Base-by-base conservation (phyloP, 140 eudicot genomes). In the Eryngium alpinum region DNA sequence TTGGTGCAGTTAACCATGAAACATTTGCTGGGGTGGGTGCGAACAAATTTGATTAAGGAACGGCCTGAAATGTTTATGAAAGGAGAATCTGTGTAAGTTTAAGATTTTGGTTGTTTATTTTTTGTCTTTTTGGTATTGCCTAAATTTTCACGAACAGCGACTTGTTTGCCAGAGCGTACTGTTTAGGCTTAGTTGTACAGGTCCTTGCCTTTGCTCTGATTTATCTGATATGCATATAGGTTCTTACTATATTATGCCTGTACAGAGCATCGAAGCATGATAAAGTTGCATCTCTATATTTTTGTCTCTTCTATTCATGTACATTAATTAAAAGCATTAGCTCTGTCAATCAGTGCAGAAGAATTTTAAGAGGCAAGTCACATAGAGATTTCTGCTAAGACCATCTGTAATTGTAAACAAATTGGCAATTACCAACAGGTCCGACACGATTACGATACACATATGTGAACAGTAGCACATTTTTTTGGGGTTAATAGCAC, bases 41-140 rank as follows among this genome's bases (percentile, higher is more conserved):
- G 89, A 29, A 80, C 93, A 73, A 94, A 94, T 84, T 70, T 92
- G 88, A 92, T 94, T 88, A 89, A 94, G 87, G 98, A 94, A 89
- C 89, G 97, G 75, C 99, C 99, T 53, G 99, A 94, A 85, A 92
- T 94, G 99, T 94, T 94, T 72, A 89, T 94, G 96, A 92, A 94
- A 88, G 97, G 97, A 38, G 99, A 94, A 83, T 83, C 93, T 16
- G 99, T 94, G 97, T 94, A 87, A 89, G 97, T 87, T 84, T 16
- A 74, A n/a, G 66, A 77, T 67, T 31, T 57, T 60, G 63, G 51
- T 18, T 56, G 25, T 71, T 34, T 25, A 18, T 3, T 76, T 51
- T 24, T 18, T 38, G 79, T 10, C 0, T 76, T 51, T 24, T 18
- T 38, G 79, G 66, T 57, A 53, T 10, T 29, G 44, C 66, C 66